Evolutionary conservation across 257 asterid genomes (phyloP).

Genomic region (Ocimum tenuiflorum): DNA sequence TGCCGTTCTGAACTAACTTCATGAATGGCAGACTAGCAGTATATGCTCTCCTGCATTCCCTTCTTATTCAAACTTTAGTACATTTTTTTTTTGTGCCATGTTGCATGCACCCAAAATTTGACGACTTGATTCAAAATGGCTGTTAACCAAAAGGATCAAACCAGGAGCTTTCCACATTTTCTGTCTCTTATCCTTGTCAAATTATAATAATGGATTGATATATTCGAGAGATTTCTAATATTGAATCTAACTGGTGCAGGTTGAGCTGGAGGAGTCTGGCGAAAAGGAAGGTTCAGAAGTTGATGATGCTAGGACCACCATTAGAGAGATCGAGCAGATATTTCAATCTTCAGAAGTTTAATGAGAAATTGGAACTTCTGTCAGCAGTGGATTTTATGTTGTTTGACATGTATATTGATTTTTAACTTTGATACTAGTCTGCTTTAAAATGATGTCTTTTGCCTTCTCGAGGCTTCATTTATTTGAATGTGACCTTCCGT

Average conservation of each 20-base stretch:
- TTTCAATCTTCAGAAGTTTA: slow-evolving; percentile 42
- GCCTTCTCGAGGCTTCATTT: too few relatives aligned
- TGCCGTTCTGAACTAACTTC: background rate
- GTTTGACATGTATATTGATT: background rate
- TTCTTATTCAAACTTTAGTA: background rate
- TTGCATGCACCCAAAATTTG: background rate
- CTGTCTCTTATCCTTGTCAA: background rate
- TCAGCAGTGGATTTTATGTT: background rate
- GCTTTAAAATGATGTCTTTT: too few relatives aligned
- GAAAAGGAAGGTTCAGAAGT: slow-evolving; percentile 57
- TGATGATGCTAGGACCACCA: slow-evolving; percentile 58
- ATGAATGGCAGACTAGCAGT: background rate
- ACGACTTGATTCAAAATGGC: background rate
- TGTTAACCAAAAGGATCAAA: background rate
- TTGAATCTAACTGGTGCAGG: slow-evolving; percentile 34
- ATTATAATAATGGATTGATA: background rate
- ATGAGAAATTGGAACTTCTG: background rate
- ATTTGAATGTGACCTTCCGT: too few relatives aligned
- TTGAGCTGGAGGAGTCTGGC: slow-evolving; percentile 59
- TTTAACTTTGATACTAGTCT: too few relatives aligned
- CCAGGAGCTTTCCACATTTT: background rate
- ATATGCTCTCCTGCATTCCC: background rate
- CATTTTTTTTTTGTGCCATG: background rate
- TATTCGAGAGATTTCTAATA: too few relatives aligned
- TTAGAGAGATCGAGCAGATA: slow-evolving; percentile 49